These are phyloP conservation scores for Coleophoma cylindrospora DNA, from an alignment of 2,329 filamentous ascomycete genomes.

Conservation along the genomic window DNA sequence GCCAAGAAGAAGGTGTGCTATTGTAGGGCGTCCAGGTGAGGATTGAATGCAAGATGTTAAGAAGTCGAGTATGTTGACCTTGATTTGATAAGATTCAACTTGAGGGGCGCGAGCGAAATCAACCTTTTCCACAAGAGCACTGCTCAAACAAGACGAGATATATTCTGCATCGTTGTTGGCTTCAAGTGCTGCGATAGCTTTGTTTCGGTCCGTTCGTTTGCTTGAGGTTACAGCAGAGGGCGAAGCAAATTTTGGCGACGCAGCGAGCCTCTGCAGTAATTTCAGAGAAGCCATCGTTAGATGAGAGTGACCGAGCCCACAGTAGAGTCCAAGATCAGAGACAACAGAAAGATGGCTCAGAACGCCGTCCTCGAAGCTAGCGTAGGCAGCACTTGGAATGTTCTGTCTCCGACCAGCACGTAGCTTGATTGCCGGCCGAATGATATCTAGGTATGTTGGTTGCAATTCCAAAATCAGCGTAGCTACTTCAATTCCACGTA, in stretches of 20 bases:
- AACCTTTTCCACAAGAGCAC: conserved; percentile 62
- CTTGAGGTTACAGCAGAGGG: conserved; percentile 13
- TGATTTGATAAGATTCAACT: conserved; percentile 73
- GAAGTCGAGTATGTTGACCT: conserved; percentile 81
- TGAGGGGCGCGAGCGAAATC: conserved; percentile 69
- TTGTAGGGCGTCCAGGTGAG: conserved; percentile 71
- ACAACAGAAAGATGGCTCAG: conserved; percentile 75
- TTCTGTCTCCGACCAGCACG: conserved; percentile 54
- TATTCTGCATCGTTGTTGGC: conserved; percentile 73
- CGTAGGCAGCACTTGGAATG: conserved; percentile 70
- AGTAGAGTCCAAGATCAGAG: conserved; percentile 80
- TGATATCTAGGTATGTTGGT: conserved; percentile 84
- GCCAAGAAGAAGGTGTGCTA: conserved; percentile 86
- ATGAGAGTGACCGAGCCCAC: conserved; percentile 75
- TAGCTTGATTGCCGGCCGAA: conserved; percentile 70
- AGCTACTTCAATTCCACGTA: conserved; percentile 79
- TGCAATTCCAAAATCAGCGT: conserved; percentile 81
- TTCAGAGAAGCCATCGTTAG: conserved; percentile 77
- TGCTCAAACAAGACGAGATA: conserved; percentile 69
- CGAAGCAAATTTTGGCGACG: conserved; percentile 57
- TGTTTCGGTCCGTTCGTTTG: conserved; percentile 57
- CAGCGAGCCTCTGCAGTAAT: conserved; percentile 80
- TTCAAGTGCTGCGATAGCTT: conserved; percentile 84
- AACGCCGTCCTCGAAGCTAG: conserved; percentile 90
- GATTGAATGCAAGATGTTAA: conserved; percentile 74